These are phyloP conservation scores for Afroboletus lepidellus DNA, from an alignment of 1,284 basidiomycete species.

Conservation along the genomic window DNA sequence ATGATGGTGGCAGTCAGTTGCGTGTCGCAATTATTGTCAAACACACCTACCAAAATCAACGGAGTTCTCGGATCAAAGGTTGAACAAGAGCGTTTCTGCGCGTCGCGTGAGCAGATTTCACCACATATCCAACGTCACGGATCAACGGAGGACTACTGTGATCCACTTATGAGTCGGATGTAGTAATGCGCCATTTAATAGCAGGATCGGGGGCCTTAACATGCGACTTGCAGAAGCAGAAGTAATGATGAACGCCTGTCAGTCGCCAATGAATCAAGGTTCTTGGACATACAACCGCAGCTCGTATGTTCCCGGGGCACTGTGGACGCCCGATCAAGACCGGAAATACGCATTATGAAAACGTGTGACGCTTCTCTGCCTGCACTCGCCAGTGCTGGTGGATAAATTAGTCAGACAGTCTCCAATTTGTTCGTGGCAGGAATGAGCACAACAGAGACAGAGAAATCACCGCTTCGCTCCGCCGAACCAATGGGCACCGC, in stretches of 20 bases:
- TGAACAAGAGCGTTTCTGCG: not conserved
- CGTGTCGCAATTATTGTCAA: not conserved
- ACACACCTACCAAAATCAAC: not conserved
- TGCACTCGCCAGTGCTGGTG: not conserved
- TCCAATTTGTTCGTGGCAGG: not conserved
- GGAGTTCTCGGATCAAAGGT: not conserved
- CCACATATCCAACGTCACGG: not conserved
- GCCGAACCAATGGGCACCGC: not conserved
- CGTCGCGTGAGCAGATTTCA: not conserved
- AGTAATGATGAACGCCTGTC: not conserved
- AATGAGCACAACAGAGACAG: not conserved
- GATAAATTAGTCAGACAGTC: not conserved
- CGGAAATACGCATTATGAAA: not conserved
- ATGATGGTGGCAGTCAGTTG: not conserved
- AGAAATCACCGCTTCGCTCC: not conserved
- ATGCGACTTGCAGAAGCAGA: not conserved
- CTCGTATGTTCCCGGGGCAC: constrained; percentile 2
- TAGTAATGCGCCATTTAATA: not conserved
- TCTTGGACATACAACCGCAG: not conserved
- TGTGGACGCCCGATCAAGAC: not conserved
- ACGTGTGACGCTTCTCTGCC: not conserved
- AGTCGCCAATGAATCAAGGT: not conserved
- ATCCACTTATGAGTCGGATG: not conserved
- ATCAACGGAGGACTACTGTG: not conserved
- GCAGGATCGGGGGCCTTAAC: not conserved